Percentiles rank a stretch among this genome's conserved stretches.
Evolutionary conservation across 768 basidiomycete species (phyloP).

Genomic region (Kwoniella dejecticola): DNA sequence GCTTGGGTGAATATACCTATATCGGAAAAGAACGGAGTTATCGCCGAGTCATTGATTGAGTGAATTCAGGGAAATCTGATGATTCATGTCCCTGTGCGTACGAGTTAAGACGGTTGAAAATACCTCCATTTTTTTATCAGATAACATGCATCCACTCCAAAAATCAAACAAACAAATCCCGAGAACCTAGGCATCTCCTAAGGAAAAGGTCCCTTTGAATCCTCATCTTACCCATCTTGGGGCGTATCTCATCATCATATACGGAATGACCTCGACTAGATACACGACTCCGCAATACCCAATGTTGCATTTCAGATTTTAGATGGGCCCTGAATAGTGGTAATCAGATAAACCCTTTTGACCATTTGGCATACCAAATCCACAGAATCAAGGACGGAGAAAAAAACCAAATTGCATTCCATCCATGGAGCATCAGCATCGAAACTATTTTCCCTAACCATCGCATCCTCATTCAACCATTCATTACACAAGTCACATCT

Average conservation of each 20-base stretch:
- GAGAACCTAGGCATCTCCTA: background rate
- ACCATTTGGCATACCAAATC: background rate
- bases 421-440: background rate
- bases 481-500: background rate
- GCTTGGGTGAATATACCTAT: background rate
- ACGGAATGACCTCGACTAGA: background rate
- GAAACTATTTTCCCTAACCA: background rate
- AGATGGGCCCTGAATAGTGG: too few relatives aligned
- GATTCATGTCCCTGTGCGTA: constrained; percentile 6
- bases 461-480: background rate
- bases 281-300: too few relatives aligned
- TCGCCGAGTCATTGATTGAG: background rate
- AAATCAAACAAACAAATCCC: constrained; percentile 4
- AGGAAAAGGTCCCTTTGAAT: background rate
- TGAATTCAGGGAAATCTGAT: constrained; percentile 1
- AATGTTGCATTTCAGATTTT: too few relatives aligned
- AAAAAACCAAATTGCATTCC: background rate
- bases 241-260: background rate
- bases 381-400: too few relatives aligned
- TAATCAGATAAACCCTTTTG: background rate
- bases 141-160: constrained; percentile 2
- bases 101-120: background rate
- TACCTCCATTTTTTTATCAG: constrained; percentile 15
- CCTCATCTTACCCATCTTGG: background rate
- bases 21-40: constrained; percentile 11